These are phyloP conservation scores for Leishmania braziliensis DNA, from an alignment of 208 protist species.

Conservation along the genomic window DNA sequence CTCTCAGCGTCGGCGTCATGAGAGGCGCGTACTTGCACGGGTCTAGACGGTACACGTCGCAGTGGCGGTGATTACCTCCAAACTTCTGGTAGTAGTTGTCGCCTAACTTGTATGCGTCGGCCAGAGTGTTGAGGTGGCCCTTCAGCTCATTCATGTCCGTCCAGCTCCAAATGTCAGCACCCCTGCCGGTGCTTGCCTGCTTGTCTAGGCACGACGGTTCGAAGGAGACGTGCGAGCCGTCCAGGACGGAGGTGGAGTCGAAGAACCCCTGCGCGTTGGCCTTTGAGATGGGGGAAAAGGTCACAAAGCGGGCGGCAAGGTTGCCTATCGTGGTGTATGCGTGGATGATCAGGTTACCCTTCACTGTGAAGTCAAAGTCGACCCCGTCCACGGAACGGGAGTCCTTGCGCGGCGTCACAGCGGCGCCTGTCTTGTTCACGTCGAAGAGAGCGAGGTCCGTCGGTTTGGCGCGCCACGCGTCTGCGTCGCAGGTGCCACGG, in stretches of 20 bases:
- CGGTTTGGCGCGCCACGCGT: constrained; percentile 52
- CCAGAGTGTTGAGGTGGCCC: constrained; percentile 61
- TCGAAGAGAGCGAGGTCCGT: constrained; percentile 42
- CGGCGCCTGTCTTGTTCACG: constrained; percentile 26
- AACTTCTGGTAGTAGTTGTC: constrained; percentile 93
- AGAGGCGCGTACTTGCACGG: constrained; percentile 86
- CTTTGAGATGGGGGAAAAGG: constrained; percentile 65
- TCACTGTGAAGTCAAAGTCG: constrained; percentile 62
- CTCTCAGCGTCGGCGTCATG: constrained; percentile 56
- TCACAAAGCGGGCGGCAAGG: constrained; percentile 86
- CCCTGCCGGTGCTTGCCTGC: constrained; percentile 59
- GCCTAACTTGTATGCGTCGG: constrained; percentile 59
- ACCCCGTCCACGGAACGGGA: constrained; percentile 48
- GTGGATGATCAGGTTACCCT: constrained; percentile 61
- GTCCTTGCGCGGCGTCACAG: constrained; percentile 56
- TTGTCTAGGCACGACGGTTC: constrained; percentile 70
- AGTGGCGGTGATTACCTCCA: constrained; percentile 81
- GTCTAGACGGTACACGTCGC: constrained; percentile 76
- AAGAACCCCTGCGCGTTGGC: constrained; percentile 33
- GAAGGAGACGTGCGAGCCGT: constrained; percentile 70
- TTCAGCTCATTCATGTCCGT: constrained; percentile 23
- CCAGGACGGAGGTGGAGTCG: constrained; percentile 35
- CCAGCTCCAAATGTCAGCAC: constrained; percentile 67
- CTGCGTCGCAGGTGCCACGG: constrained; percentile 75
- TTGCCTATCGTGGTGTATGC: constrained; percentile 80